These are phyloP conservation scores for Daldinia caldariorum DNA, from an alignment of 495 filamentous ascomycete species.

Conservation along the genomic window DNA sequence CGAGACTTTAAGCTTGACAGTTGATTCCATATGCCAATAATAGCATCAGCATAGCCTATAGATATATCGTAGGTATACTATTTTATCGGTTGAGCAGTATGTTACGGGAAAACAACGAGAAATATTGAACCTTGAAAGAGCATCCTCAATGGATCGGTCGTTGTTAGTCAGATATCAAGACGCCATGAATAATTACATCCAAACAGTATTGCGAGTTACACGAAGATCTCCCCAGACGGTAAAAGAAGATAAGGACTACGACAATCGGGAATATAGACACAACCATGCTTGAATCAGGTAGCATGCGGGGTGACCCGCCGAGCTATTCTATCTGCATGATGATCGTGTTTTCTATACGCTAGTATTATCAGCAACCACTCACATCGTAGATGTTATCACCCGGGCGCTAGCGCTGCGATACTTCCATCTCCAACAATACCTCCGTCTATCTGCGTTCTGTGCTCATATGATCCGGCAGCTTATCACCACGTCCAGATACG, in stretches of 20 bases:
- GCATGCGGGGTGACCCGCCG: slow-evolving; percentile 35
- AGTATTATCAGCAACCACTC: slow-evolving; percentile 46
- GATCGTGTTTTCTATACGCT: slow-evolving; percentile 36
- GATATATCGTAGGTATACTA: no score
- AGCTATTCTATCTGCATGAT: slow-evolving; percentile 27
- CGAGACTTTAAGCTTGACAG: no score
- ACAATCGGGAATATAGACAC: neutral
- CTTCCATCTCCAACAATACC: slow-evolving; percentile 27
- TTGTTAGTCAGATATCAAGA: slow-evolving; percentile 34
- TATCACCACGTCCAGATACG: slow-evolving; percentile 34
- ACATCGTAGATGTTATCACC: slow-evolving; percentile 41
- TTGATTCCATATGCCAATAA: no score
- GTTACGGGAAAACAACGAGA: no score
- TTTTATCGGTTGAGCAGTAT: no score
- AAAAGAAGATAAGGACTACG: slow-evolving; percentile 12
- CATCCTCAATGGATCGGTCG: no score
- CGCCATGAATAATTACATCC: slow-evolving; percentile 30
- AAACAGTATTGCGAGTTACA: slow-evolving; percentile 14
- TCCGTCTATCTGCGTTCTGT: slow-evolving; percentile 10
- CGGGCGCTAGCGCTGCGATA: slow-evolving; percentile 22
- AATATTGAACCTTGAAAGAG: no score
- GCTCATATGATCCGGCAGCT: slow-evolving; percentile 10
- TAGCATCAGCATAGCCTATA: no score
- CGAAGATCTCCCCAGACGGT: slow-evolving; percentile 10
- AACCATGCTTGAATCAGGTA: neutral